Conservation (phyloP, 179 eudicot genomes). For the Drosera spatulata region DNA sequence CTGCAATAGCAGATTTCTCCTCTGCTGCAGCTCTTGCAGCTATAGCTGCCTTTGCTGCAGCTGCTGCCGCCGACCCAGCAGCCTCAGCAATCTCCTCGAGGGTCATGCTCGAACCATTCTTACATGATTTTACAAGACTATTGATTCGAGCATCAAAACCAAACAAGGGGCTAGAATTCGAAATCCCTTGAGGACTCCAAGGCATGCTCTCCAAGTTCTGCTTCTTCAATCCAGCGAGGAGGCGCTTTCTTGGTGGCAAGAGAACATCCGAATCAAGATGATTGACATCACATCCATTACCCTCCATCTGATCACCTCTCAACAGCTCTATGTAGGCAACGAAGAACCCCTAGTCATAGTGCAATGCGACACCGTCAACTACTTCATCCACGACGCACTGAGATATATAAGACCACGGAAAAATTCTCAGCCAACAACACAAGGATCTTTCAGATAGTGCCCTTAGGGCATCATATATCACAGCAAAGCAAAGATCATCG, state of each 20-base stretch:
- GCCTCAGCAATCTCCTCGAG: conserved; percentile 51
- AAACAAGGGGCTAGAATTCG: conserved; percentile 11
- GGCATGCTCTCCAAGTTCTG: conserved; percentile 37
- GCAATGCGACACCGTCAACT: too few relatives aligned
- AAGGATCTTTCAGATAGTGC: too few relatives aligned
- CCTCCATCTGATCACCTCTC: conserved; percentile 37
- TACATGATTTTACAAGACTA: conserved; percentile 15
- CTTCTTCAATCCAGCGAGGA: conserved; percentile 63
- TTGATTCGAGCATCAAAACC: conserved; percentile 40
- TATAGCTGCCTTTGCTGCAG: conserved; percentile 48
- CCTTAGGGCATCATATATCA: too few relatives aligned
- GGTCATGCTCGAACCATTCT: too few relatives aligned
- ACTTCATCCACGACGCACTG: too few relatives aligned
- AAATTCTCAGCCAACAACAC: too few relatives aligned
- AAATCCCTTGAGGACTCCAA: conserved; percentile 23
- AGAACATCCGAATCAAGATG: conserved; percentile 56
- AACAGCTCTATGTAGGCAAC: background rate
- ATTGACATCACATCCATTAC: conserved; percentile 38
- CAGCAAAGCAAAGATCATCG: too few relatives aligned
- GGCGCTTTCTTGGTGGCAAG: conserved; percentile 82
- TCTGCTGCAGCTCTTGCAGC: conserved; percentile 68
- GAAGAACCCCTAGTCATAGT: too few relatives aligned
- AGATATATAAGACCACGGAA: too few relatives aligned
- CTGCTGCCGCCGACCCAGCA: conserved; percentile 41
- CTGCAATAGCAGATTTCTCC: conserved; percentile 68